Conservation (phyloP, 106 monocot species). For the Allium sativum region DNA sequence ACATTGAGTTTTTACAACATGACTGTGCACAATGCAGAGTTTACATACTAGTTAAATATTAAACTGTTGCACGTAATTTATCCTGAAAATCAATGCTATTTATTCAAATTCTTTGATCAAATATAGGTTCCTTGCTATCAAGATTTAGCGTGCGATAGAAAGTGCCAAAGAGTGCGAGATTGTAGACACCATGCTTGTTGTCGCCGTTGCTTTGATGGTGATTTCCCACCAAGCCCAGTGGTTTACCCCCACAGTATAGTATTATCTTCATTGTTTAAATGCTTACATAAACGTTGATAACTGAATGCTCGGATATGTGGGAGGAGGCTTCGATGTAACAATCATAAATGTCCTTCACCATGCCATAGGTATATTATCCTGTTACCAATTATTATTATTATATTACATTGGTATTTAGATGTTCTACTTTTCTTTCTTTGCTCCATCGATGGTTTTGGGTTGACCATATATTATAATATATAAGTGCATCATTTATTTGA, state of each 20-base stretch:
- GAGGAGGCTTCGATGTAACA: conserved; percentile 73
- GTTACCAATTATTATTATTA: background rate
- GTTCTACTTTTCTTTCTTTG: too few species aligned
- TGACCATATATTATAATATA: too few species aligned
- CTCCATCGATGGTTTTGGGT: too few species aligned
- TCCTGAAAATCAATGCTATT: too few species aligned
- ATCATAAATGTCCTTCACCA: conserved; percentile 92
- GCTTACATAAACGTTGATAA: background rate
- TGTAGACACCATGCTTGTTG: conserved; percentile 93
- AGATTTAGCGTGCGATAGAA: conserved; percentile 88
- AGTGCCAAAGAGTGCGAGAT: conserved; percentile 64
- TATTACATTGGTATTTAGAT: too few species aligned
- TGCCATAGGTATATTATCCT: conserved; percentile 67
- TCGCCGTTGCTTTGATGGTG: conserved; percentile 78
- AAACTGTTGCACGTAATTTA: too few species aligned
- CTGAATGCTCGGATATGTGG: conserved; percentile 58
- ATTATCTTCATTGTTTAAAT: background rate
- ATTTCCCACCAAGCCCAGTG: conserved; percentile 85
- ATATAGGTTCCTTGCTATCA: conserved; percentile 92
- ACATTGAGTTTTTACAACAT: too few species aligned
- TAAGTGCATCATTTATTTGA: too few species aligned
- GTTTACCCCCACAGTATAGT: conserved; percentile 12
- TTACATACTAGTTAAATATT: too few species aligned
- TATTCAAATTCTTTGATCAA: conserved; percentile 1
- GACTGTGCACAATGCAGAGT: too few species aligned